Conservation (phyloP, 2,329 filamentous ascomycete genomes). For the Fusarium austroafricanum region DNA sequence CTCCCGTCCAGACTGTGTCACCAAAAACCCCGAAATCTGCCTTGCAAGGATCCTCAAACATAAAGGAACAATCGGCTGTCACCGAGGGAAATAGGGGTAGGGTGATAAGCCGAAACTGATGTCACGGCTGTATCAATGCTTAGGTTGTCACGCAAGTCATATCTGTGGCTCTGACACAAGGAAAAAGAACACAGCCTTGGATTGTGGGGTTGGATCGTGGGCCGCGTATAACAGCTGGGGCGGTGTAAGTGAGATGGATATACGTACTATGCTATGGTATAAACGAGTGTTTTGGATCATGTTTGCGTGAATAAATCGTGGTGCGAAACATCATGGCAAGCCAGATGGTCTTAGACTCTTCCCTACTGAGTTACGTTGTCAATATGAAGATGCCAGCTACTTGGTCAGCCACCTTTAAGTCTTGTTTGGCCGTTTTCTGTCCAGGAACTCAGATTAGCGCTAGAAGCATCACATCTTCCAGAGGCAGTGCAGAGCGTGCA, state of each 20-base stretch:
- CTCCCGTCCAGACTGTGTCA: slow-evolving; percentile 22
- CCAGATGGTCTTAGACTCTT: slow-evolving; percentile 1
- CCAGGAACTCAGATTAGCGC: neutral
- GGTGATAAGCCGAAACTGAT: slow-evolving; percentile 41
- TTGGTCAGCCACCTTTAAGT: neutral
- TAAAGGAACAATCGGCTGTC: slow-evolving; percentile 22
- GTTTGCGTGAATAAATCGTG: slow-evolving; percentile 14
- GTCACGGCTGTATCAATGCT: slow-evolving; percentile 31
- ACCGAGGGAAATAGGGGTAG: slow-evolving; percentile 1
- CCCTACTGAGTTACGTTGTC: neutral
- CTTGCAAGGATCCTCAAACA: slow-evolving; percentile 36
- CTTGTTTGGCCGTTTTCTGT: neutral
- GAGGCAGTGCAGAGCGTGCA: slow-evolving; percentile 35
- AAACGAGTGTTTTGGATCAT: neutral
- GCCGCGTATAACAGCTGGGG: slow-evolving; percentile 47
- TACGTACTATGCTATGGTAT: neutral
- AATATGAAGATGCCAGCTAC: neutral
- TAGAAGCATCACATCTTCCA: slow-evolving; percentile 30
- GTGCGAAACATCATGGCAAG: slow-evolving; percentile 5
- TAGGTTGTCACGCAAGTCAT: slow-evolving; percentile 11
- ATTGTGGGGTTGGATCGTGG: slow-evolving; percentile 42
- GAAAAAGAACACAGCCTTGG: slow-evolving; percentile 37
- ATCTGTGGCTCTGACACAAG: slow-evolving; percentile 1
- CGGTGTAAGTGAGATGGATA: slow-evolving; percentile 38
- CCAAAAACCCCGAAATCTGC: slow-evolving; percentile 21